phyloP scores from a whole-genome alignment of 768 basidiomycete genomes.

The Boletus insuetus region DNA sequence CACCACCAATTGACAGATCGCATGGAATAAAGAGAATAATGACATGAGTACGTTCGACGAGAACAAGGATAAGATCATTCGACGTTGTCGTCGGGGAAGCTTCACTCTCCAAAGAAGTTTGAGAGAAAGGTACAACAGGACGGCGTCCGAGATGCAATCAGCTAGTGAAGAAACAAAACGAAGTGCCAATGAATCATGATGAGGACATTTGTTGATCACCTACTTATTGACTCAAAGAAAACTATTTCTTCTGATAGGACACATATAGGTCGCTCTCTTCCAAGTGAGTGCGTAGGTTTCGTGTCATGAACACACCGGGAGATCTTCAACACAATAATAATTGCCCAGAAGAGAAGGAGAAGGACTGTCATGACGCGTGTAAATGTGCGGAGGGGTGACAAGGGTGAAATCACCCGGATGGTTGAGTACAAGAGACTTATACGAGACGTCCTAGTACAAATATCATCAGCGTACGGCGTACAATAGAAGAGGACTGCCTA shows the following conservation, averaged over 20 bases:
- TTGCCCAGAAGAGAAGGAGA: background rate
- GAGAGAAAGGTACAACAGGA: background rate
- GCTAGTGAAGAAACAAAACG: background rate
- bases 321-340: background rate
- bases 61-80: slow-evolving; percentile 16
- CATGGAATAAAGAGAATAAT: background rate
- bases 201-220: background rate
- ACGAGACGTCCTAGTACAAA: background rate
- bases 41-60: slow-evolving; percentile 8
- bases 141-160: slow-evolving; percentile 1
- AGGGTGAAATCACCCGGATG: background rate
- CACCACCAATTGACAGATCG: background rate
- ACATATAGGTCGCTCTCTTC: background rate
- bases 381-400: background rate
- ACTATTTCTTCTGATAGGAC: background rate
- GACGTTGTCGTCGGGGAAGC: slow-evolving; percentile 13
- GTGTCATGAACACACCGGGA: background rate
- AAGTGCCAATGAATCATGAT: background rate
- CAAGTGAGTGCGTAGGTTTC: background rate
- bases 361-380: background rate
- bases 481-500: background rate
- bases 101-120: slow-evolving; percentile 17
- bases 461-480: background rate
- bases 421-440: background rate
- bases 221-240: slow-evolving; percentile 8